Evolutionary conservation across 2,329 filamentous ascomycete species (phyloP).

Genomic region (Aspergillus niger): DNA sequence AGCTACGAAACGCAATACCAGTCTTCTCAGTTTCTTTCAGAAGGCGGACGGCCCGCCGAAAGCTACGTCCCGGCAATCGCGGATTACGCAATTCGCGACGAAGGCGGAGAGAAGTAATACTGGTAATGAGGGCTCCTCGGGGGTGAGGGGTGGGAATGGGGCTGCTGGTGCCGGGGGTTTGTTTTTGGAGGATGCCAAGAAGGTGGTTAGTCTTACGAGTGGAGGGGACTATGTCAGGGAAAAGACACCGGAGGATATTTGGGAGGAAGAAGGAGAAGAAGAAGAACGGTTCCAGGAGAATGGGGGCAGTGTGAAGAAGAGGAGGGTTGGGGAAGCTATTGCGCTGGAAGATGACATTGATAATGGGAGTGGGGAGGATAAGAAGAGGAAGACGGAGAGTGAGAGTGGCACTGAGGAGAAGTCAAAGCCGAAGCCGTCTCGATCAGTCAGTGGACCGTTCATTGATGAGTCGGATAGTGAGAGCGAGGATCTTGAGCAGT

Average conservation of each 20-base stretch:
- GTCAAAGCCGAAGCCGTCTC: slow-evolving; percentile 10
- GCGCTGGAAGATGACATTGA: neutral
- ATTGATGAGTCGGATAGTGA: slow-evolving; percentile 58
- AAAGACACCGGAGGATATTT: slow-evolving; percentile 38
- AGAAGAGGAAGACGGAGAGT: neutral
- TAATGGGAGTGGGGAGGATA: neutral
- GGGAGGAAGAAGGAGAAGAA: slow-evolving; percentile 26
- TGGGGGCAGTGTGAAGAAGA: slow-evolving; percentile 34
- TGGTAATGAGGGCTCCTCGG: neutral
- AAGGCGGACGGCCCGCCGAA: slow-evolving; percentile 60
- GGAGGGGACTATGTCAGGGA: slow-evolving; percentile 20
- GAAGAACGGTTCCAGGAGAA: slow-evolving; percentile 37
- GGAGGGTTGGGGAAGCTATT: slow-evolving; percentile 34
- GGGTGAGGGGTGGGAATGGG: slow-evolving; percentile 28
- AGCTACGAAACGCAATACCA: slow-evolving; percentile 54
- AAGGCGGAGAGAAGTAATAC: slow-evolving; percentile 21
- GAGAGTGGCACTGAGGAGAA: neutral
- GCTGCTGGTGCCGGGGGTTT: slow-evolving; percentile 27
- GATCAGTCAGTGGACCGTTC: slow-evolving; percentile 38
- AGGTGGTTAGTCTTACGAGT: slow-evolving; percentile 13
- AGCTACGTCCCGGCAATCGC: slow-evolving; percentile 52
- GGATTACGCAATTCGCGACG: slow-evolving; percentile 54
- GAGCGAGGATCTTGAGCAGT: slow-evolving; percentile 44
- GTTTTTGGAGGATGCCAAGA: slow-evolving; percentile 40
- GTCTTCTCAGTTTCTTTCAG: slow-evolving; percentile 74